phyloP scores from a whole-genome alignment of 768 basidiomycete genomes.

The Rubroboletus pulcherrimus region DNA sequence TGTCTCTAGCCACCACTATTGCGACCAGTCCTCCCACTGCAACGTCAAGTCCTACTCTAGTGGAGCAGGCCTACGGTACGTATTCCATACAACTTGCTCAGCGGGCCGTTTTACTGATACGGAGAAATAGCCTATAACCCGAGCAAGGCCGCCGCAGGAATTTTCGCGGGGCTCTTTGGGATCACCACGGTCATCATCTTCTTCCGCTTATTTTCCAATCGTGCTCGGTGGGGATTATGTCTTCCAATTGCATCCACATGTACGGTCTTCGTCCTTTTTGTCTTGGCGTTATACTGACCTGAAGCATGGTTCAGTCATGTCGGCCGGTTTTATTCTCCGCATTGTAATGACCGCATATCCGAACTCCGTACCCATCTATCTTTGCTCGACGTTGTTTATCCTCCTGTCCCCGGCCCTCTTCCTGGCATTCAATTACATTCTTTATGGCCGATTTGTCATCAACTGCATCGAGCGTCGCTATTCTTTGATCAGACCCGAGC shows the following conservation, averaged over 20 bases:
- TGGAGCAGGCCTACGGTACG: slow-evolving; percentile 4
- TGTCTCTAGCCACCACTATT: slow-evolving; percentile 3
- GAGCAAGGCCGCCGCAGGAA: slow-evolving; percentile 19
- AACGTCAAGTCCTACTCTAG: slow-evolving; percentile 6
- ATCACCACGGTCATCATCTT: slow-evolving; percentile 13
- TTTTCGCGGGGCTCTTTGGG: slow-evolving; percentile 22
- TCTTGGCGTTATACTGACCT: slow-evolving; percentile 1
- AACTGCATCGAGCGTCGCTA: slow-evolving; percentile 16
- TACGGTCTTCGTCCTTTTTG: background rate
- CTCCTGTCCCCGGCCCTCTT: slow-evolving; percentile 27
- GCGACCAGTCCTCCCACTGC: background rate
- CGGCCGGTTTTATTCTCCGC: slow-evolving; percentile 21
- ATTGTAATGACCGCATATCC: slow-evolving; percentile 17
- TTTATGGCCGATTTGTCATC: slow-evolving; percentile 28
- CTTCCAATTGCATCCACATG: slow-evolving; percentile 30
- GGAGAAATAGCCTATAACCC: slow-evolving; percentile 22
- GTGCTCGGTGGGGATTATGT: slow-evolving; percentile 31
- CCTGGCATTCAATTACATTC: slow-evolving; percentile 34
- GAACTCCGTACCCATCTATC: slow-evolving; percentile 16
- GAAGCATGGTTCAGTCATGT: slow-evolving; percentile 13
- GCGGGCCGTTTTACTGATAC: background rate
- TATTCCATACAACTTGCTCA: background rate
- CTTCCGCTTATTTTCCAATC: slow-evolving; percentile 17
- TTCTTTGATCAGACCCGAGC: slow-evolving; percentile 25
- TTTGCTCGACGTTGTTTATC: slow-evolving; percentile 21